Percentiles rank a stretch among this genome's conserved stretches.
phyloP scores from a whole-genome alignment of 331 rosid species.

The Quercus lobata region DNA sequence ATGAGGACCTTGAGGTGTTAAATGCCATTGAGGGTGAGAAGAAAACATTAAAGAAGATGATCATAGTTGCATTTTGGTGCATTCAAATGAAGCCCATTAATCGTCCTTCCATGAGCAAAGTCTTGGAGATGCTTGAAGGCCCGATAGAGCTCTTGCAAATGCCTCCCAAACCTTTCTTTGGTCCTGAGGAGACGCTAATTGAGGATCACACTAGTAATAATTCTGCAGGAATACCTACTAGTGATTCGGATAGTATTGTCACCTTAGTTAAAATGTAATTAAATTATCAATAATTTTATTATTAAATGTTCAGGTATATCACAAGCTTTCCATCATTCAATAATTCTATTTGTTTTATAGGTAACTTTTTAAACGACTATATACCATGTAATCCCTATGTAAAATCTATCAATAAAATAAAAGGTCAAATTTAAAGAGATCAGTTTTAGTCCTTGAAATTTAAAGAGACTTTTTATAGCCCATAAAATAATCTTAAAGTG shows the following conservation, averaged over 20 bases:
- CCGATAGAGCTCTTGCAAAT: background rate
- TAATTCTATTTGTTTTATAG: no score
- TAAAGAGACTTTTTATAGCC: no score
- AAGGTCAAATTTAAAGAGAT: no score
- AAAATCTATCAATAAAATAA: no score
- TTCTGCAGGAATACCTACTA: background rate
- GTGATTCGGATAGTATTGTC: background rate
- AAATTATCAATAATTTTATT: no score
- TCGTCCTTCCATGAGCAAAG: constrained; percentile 1
- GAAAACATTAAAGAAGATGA: background rate
- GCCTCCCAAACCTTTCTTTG: background rate
- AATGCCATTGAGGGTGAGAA: background rate
- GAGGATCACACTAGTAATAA: background rate
- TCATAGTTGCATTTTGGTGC: background rate
- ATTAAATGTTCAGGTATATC: no score
- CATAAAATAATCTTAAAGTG: no score
- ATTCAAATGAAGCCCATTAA: background rate
- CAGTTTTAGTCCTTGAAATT: no score
- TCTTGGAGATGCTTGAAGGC: constrained; percentile 5
- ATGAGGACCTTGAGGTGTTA: background rate
- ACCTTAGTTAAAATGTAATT: no score
- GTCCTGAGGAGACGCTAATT: background rate
- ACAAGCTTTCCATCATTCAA: no score
- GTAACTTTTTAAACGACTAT: no score
- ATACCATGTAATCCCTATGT: no score